Evolutionary conservation across 78 protist species (phyloP).

Genomic region (Anaeramoeba flamelloides): DNA sequence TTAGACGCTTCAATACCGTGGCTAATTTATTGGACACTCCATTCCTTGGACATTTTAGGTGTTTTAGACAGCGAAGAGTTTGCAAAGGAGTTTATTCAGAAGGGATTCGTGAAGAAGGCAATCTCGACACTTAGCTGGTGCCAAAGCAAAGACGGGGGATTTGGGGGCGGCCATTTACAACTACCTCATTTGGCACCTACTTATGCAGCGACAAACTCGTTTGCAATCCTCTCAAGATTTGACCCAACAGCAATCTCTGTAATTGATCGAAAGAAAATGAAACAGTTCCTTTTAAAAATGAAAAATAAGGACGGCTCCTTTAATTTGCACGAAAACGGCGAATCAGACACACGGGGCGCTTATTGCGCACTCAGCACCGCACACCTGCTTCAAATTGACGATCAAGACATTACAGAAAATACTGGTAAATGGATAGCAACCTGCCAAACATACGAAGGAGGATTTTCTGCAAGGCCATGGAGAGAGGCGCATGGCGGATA

Average conservation of each 20-base stretch:
- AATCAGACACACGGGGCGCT: conserved; percentile 41
- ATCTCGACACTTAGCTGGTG: conserved; percentile 18
- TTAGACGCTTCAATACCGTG: conserved; percentile 36
- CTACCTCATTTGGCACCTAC: conserved; percentile 85
- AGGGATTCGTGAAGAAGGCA: neutral
- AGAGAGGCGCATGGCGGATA: conserved; percentile 98
- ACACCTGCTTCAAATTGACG: neutral
- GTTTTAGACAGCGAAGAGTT: neutral
- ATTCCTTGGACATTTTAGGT: conserved; percentile 54
- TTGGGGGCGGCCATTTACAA: conserved; percentile 45
- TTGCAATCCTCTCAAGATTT: conserved; percentile 18
- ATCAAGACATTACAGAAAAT: neutral
- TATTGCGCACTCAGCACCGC: neutral
- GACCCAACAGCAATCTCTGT: conserved; percentile 34
- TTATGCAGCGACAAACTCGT: conserved; percentile 71
- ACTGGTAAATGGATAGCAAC: neutral
- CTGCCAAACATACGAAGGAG: conserved; percentile 92
- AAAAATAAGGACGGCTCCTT: conserved; percentile 37
- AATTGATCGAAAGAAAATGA: conserved; percentile 33
- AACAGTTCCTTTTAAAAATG: conserved; percentile 6
- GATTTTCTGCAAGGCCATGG: conserved; percentile 52
- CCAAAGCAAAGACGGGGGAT: conserved; percentile 48
- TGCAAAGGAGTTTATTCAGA: no score
- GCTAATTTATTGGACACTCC: conserved; percentile 70
- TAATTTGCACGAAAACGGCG: conserved; percentile 64